Evolutionary conservation across 352 stramenopile genomes (phyloP).

Genomic region (Globisporangium uncinulatum): DNA sequence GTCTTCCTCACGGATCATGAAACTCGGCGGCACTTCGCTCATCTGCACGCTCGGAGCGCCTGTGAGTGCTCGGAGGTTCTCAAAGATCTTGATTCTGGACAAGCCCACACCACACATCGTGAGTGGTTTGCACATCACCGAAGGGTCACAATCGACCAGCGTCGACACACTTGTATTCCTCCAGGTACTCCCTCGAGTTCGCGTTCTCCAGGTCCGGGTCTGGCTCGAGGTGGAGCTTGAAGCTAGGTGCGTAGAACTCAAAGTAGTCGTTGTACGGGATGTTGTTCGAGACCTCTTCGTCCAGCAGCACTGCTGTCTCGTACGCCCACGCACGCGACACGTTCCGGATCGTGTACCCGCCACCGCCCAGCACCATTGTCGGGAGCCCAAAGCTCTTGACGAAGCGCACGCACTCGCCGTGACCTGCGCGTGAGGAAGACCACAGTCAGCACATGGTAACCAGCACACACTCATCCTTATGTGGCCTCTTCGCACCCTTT

Average conservation of each 20-base stretch:
- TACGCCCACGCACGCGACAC: constrained; percentile 92
- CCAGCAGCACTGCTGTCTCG: constrained; percentile 94
- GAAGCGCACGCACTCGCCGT: constrained; percentile 96
- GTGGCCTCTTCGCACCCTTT: constrained; percentile 64
- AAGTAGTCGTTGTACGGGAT: constrained; percentile 99
- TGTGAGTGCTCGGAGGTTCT: constrained; percentile 67
- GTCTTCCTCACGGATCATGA: constrained; percentile 75
- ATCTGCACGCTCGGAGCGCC: constrained; percentile 82
- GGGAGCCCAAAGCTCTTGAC: constrained; percentile 96
- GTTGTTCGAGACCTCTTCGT: constrained; percentile 89
- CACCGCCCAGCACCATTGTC: constrained; percentile 95
- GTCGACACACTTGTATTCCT: constrained; percentile 75
- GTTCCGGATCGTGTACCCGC: constrained; percentile 98
- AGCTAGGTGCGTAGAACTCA: constrained; percentile 95
- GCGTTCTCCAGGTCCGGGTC: constrained; percentile 72
- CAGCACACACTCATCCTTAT: neutral
- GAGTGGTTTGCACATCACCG: neutral
- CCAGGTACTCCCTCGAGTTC: constrained; percentile 82
- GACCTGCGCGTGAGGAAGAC: constrained; percentile 71
- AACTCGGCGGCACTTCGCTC: constrained; percentile 59
- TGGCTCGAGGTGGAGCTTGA: constrained; percentile 82
- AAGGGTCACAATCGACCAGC: neutral
- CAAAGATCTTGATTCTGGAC: constrained; percentile 75
- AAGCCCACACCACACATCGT: neutral
- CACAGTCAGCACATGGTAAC: neutral